Conservation (phyloP, 192 early-diverging fungal species). For the Coemansia sp. region DNA sequence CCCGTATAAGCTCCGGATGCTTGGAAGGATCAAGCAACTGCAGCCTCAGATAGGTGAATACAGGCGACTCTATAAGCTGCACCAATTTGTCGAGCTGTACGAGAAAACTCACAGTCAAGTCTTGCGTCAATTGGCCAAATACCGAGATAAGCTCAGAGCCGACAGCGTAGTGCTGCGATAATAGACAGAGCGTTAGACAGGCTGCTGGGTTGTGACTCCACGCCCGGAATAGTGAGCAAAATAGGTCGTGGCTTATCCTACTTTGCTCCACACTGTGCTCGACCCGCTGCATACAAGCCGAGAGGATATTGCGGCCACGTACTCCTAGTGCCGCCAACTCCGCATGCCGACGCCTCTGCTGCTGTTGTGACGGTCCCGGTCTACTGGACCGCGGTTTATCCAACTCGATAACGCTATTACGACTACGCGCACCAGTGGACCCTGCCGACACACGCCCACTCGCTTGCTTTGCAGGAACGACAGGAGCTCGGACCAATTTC, state of each 20-base stretch:
- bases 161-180: conserved; percentile 97
- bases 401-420: neutral
- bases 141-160: conserved; percentile 77
- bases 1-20: conserved; percentile 90
- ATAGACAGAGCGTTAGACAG: conserved; percentile 89
- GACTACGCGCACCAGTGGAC: neutral
- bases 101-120: conserved; percentile 92
- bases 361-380: neutral
- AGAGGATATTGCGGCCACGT: conserved; percentile 17
- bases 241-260: conserved; percentile 75
- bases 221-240: conserved; percentile 83
- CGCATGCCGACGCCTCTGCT: conserved; percentile 1
- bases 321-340: neutral
- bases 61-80: conserved; percentile 95
- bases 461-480: neutral
- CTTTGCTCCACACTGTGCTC: conserved; percentile 33
- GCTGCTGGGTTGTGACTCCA: conserved; percentile 99
- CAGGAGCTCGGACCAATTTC: neutral
- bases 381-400: neutral
- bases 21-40: conserved; percentile 91
- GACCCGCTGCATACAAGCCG: conserved; percentile 22
- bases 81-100: conserved; percentile 99
- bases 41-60: conserved; percentile 94
- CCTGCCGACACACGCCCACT: too few species aligned
- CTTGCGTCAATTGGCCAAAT: conserved; percentile 80